phyloP scores from a whole-genome alignment of 1,284 basidiomycete species.

The Leccinum pachyderme region DNA sequence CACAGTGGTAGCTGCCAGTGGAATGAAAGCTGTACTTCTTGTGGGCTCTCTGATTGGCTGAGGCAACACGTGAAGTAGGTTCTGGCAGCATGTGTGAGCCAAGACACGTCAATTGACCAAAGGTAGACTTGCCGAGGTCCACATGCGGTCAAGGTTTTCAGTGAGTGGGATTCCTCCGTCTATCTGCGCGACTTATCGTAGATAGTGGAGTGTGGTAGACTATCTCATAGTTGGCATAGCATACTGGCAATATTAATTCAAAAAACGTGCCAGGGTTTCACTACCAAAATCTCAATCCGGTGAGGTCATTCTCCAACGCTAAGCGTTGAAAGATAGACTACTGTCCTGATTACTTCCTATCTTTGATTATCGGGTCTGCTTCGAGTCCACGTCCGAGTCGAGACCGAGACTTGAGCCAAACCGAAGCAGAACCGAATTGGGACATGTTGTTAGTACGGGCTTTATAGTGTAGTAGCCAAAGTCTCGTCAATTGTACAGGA shows the following conservation, averaged over 20 bases:
- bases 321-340: too few species aligned
- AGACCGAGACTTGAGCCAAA: background rate
- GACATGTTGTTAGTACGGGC: background rate
- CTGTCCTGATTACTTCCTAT: background rate
- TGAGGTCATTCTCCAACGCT: too few species aligned
- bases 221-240: too few species aligned
- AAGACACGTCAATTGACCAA: background rate
- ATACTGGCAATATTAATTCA: too few species aligned
- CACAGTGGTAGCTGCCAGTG: background rate
- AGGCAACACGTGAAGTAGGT: background rate
- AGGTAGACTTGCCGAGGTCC: background rate
- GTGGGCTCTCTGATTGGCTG: background rate
- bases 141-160: background rate
- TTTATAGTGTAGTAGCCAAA: background rate
- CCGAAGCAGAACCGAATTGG: slow-evolving; percentile 10
- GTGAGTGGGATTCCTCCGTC: background rate
- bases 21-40: background rate
- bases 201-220: background rate
- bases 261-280: too few species aligned
- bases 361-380: background rate
- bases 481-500: slow-evolving; percentile 6
- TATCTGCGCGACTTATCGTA: background rate
- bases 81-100: background rate
- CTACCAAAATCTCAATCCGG: too few species aligned
- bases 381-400: background rate